phyloP scores from a whole-genome alignment of 805 yeast species.

The Hemisphaericaspora nanyangensis region DNA sequence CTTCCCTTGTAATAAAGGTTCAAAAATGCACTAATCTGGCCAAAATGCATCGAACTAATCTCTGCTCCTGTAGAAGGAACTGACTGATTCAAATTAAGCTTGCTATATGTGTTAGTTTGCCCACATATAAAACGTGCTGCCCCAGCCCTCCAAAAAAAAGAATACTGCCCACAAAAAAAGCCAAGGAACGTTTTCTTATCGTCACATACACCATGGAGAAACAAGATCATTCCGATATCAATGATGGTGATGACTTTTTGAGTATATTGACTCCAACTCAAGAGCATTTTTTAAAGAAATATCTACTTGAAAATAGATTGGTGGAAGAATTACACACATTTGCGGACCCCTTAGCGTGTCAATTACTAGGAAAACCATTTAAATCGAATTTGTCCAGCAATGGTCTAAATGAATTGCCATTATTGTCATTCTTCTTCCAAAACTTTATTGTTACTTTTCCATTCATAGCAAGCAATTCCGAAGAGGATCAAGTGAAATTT shows the following conservation, averaged over 20 bases:
- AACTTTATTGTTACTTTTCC: constrained; percentile 71
- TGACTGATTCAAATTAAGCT: too few species aligned
- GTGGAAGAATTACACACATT: constrained; percentile 58
- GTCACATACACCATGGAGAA: too few species aligned
- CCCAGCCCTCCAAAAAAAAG: too few species aligned
- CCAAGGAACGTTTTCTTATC: too few species aligned
- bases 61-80: too few species aligned
- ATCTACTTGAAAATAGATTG: constrained; percentile 61
- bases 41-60: too few species aligned
- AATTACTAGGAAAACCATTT: constrained; percentile 79
- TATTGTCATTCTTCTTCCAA: constrained; percentile 62
- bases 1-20: too few species aligned
- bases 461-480: constrained; percentile 49
- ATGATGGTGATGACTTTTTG: constrained; percentile 1
- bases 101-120: too few species aligned
- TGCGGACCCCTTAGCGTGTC: constrained; percentile 58
- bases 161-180: too few species aligned
- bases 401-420: constrained; percentile 50
- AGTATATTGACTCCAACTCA: constrained; percentile 51
- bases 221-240: too few species aligned
- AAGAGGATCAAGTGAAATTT: constrained; percentile 49
- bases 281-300: constrained; percentile 86
- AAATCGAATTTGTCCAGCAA: constrained; percentile 10
- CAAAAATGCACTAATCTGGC: too few species aligned
- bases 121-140: too few species aligned